Percentiles rank a stretch among this genome's conserved stretches.
phyloP scores from a whole-genome alignment of 805 yeast genomes.

The Candida multigemmis region DNA sequence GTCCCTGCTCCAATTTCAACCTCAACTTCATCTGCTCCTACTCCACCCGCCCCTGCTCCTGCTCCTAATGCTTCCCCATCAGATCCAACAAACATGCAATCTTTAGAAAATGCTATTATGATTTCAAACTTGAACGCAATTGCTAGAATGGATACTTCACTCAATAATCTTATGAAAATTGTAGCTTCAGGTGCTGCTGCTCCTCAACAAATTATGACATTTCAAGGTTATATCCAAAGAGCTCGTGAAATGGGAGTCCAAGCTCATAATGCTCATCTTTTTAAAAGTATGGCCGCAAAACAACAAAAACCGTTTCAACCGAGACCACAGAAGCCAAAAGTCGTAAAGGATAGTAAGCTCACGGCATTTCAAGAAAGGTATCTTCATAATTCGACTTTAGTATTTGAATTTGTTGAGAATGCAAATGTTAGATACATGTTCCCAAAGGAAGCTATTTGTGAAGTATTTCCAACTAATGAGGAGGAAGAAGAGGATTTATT shows the following conservation, averaged over 20 bases:
- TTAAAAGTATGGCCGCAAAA: slow-evolving; percentile 6
- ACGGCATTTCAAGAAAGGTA: slow-evolving; percentile 76
- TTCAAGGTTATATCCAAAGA: slow-evolving; percentile 70
- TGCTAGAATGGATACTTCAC: slow-evolving; percentile 62
- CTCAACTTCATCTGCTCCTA: neutral
- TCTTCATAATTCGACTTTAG: slow-evolving; percentile 57
- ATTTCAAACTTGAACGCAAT: slow-evolving; percentile 76
- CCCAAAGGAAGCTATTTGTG: slow-evolving; percentile 73
- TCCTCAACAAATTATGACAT: slow-evolving; percentile 61
- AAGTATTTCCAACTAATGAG: slow-evolving; percentile 29
- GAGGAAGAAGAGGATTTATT: slow-evolving; percentile 30
- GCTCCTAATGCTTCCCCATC: neutral
- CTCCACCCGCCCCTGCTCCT: neutral
- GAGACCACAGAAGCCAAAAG: slow-evolving; percentile 10
- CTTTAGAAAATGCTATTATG: slow-evolving; percentile 69
- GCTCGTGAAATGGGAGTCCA: slow-evolving; percentile 71
- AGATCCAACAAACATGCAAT: slow-evolving; percentile 32
- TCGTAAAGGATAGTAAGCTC: slow-evolving; percentile 44
- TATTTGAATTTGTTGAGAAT: slow-evolving; percentile 80
- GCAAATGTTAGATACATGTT: slow-evolving; percentile 63
- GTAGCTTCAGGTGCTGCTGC: slow-evolving; percentile 82
- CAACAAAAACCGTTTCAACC: slow-evolving; percentile 9
- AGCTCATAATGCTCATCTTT: slow-evolving; percentile 27
- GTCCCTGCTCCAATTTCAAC: neutral
- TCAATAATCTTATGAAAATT: slow-evolving; percentile 67